phyloP scores from a whole-genome alignment of 306 rosid genomes.

The Cicer arietinum region DNA sequence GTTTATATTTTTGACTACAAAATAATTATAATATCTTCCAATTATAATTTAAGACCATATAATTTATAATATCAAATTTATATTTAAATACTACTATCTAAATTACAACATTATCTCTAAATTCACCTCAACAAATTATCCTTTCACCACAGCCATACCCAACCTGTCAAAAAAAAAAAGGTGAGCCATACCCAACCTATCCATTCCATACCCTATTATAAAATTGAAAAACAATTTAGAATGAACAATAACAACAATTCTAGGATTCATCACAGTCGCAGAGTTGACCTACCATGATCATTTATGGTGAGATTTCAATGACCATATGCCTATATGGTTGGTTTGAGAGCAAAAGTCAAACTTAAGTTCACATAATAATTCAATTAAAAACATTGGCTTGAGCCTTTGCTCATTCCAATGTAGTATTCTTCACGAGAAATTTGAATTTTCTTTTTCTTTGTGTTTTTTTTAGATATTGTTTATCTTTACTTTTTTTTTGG shows the following conservation, averaged over 20 bases:
- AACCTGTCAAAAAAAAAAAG: too few species aligned
- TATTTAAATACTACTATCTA: too few species aligned
- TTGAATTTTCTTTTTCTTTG: neutral
- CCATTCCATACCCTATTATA: neutral
- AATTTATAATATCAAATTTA: too few species aligned
- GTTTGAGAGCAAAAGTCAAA: slow-evolving; percentile 47
- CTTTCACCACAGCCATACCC: too few species aligned
- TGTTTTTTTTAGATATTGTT: neutral
- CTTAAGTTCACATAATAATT: slow-evolving; percentile 11
- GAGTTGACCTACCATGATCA: slow-evolving; percentile 63
- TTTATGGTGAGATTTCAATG: slow-evolving; percentile 46
- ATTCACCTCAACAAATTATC: too few species aligned
- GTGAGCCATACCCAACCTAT: too few species aligned
- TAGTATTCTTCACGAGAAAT: slow-evolving; percentile 10
- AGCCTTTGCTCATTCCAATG: slow-evolving; percentile 41
- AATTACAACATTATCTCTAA: too few species aligned
- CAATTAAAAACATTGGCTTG: neutral
- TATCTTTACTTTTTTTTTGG: neutral
- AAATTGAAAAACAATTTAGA: neutral
- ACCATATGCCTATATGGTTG: slow-evolving; percentile 33
- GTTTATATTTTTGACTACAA: too few species aligned
- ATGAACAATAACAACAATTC: slow-evolving; percentile 32
- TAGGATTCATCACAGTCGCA: slow-evolving; percentile 54
- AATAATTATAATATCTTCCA: too few species aligned
- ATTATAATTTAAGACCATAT: too few species aligned